Base-by-base conservation (phyloP, 2,329 filamentous ascomycete genomes). In the Sclerotiophoma versabilis region DNA sequence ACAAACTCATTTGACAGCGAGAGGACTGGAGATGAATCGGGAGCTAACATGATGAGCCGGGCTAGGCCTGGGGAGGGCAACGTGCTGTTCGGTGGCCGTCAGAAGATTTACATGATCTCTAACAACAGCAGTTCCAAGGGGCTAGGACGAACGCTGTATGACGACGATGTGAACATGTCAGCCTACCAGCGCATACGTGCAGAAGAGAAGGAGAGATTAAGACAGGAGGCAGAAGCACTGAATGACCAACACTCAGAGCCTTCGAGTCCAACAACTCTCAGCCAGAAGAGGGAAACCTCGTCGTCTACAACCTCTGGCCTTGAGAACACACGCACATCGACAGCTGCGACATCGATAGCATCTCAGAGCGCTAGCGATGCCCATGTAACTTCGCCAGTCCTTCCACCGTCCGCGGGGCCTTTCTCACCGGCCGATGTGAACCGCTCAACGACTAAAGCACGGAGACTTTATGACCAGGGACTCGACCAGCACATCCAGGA, bases 91-190 rank as follows among this genome's bases (percentile, higher is more conserved):
- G 95, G 95, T 52, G 95, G 95, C 14, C 87, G 95, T 37, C 95
- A 98, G 73, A 98, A 98, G 78, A 88, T 98, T 30, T 98, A 96
- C 71, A 93, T 92, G 74, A 90, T 96, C 60, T 82, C 90, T 0
- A 76, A 71, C 39, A 70, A 72, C 33, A 80, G 80, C 3, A 80
- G 80, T 2, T 78, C 80, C 27, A 80, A 77, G 63, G 65, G 76
- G 62, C 65, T 76, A 49, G 68, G 77, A n/a, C 87, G 85, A 60
- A 83, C 87, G 0, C 75, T 96, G 2, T 98, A 97, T 69, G 92
- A 96, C 22, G 88, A 95, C 63, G 95, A 99, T 73, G 84, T 97
- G 15, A 85, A 87, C 22, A 78, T 89, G 73, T 96, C 93, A 2
- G 83, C 90, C 8, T 97, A 96, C 68, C 92, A 96, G 67, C 89